Base-by-base conservation (phyloP, 371 early-diverging fungal species). In the Massospora cicadina region DNA sequence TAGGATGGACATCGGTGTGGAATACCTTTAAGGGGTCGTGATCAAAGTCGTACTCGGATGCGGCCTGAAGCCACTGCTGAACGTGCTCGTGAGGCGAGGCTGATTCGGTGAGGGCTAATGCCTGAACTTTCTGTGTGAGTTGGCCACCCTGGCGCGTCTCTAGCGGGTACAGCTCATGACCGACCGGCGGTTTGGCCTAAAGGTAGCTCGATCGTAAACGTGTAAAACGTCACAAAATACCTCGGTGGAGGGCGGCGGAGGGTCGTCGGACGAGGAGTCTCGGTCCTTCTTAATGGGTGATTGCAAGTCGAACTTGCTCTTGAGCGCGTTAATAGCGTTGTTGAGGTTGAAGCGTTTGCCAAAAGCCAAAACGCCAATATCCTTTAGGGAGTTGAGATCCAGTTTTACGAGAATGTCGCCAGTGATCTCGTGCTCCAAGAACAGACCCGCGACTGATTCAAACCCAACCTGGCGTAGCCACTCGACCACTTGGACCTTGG, bases 291-390 rank as follows among this genome's bases (percentile, higher is more conserved):
- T 31, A 33, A 10, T 31, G 21, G 43, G 62, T 2, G 62, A 62
- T 28, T 31, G 7, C 2, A 64, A 23, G 10, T 33, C 55, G 33
- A 67, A 68, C 63, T 76, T 66, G 29, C 74, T 73, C 61, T 78
- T 74, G 31, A 85, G 65, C 17, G 71, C 65, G 25, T 71, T 74
- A 55, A 86, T 81, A 24, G 84, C 82, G 29, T 73, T 78, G 75
- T 81, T 80, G 33, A 86, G 71, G 62, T 81, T 80, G 68, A 81
- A 81, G 0, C 87, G 76, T 66, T 82, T 81, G 7, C 87, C 87
- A 68, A 81, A 84, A 0, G 84, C 79, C 26, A 69, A 67, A 32
- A 86, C 80, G 29, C 82, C 79, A 13, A 86, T 68, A 64, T 86
- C 87, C 68, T 86, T 86, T 27, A 86, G 69, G 10, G 82, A 76